phyloP scores from a whole-genome alignment of 2,329 filamentous ascomycete genomes.

The Alternaria sp. region DNA sequence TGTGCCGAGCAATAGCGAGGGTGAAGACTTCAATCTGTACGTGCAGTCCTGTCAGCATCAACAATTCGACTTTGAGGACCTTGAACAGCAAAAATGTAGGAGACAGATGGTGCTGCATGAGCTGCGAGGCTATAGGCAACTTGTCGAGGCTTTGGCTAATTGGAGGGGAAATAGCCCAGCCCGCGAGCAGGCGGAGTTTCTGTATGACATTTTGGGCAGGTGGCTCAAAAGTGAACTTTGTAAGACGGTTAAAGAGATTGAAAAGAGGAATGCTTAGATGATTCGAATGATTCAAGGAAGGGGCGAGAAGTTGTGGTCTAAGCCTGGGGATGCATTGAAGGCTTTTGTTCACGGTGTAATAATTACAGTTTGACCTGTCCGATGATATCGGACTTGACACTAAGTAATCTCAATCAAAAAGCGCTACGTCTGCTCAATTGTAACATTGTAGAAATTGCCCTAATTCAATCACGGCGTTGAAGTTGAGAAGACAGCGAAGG shows the following conservation, averaged over 20 bases:
- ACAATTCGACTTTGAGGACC: slow-evolving; percentile 40
- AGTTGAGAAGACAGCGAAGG: not conserved
- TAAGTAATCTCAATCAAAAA: not conserved
- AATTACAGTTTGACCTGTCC: not conserved
- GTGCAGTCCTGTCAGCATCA: slow-evolving; percentile 40
- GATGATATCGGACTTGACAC: not conserved
- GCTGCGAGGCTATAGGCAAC: slow-evolving; percentile 39
- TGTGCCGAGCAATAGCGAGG: slow-evolving; percentile 12
- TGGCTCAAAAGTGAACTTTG: slow-evolving; percentile 47
- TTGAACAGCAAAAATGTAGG: slow-evolving; percentile 37
- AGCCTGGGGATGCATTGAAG: not conserved
- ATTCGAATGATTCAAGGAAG: not conserved
- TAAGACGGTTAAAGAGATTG: slow-evolving; percentile 40
- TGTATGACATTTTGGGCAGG: slow-evolving; percentile 44
- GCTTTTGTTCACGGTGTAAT: not conserved
- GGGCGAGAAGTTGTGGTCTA: not conserved
- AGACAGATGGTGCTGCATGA: slow-evolving; percentile 41
- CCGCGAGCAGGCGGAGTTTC: slow-evolving; percentile 38
- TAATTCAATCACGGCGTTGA: too few species aligned
- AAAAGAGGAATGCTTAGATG: slow-evolving; percentile 15
- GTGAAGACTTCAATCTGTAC: slow-evolving; percentile 32
- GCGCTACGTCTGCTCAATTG: accelerated
- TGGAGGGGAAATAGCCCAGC: slow-evolving; percentile 32
- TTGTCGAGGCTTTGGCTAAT: slow-evolving; percentile 43
- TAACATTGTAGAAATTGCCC: too few species aligned